These are phyloP conservation scores for Candida sithepensis DNA, from an alignment of 805 yeast genomes.

Conservation along the genomic window DNA sequence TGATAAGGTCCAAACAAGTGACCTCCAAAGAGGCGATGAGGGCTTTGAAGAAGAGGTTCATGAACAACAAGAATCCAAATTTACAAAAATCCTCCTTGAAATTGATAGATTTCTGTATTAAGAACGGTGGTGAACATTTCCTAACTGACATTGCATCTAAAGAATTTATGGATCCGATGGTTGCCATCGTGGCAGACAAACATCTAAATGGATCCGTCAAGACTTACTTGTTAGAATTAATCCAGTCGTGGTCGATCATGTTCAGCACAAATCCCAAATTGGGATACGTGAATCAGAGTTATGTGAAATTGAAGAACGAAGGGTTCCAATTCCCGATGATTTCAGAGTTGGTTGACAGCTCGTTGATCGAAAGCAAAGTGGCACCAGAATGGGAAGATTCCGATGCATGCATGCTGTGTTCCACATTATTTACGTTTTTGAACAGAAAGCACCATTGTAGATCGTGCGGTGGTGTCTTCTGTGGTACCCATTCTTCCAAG, in stretches of 20 bases:
- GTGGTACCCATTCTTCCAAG: constrained; percentile 81
- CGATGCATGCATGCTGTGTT: constrained; percentile 93
- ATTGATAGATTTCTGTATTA: constrained; percentile 80
- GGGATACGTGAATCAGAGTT: constrained; percentile 59
- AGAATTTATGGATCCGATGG: constrained; percentile 81
- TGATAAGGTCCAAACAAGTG: constrained; percentile 76
- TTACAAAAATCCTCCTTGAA: constrained; percentile 71
- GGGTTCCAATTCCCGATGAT: constrained; percentile 66
- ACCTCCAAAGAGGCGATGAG: constrained; percentile 82
- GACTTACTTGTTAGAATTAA: constrained; percentile 52
- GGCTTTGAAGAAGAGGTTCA: constrained; percentile 69
- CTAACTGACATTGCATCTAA: constrained; percentile 73
- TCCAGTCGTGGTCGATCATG: constrained; percentile 76
- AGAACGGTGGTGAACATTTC: constrained; percentile 89
- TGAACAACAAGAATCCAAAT: constrained; percentile 66
- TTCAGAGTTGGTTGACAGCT: constrained; percentile 33
- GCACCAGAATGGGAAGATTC: constrained; percentile 99
- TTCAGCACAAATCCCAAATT: constrained; percentile 66
- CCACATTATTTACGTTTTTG: constrained; percentile 70
- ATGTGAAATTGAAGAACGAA: constrained; percentile 54
- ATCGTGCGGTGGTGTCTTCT: constrained; percentile 93
- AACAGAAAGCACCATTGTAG: constrained; percentile 96
- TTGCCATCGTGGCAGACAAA: constrained; percentile 35
- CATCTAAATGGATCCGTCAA: constrained; percentile 50
- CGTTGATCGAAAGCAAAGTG: constrained; percentile 78